Base-by-base conservation (phyloP, 2,329 filamentous ascomycete species). In the Parascedosporium putredinis region DNA sequence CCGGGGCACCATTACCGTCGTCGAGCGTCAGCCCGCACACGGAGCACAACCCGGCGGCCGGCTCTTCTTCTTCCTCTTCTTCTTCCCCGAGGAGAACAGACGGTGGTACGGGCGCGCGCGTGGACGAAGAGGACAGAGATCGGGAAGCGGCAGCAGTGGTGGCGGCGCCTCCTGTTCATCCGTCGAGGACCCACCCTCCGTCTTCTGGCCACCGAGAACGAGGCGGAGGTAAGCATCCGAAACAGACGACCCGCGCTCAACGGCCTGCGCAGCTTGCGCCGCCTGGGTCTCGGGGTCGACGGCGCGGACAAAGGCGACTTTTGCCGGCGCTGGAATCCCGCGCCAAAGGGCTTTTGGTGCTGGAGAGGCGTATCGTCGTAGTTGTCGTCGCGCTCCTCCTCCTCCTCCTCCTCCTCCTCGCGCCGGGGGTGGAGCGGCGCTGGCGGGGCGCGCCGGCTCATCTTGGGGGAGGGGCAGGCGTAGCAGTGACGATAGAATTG, bases 191-290 rank as follows among this genome's bases (percentile, higher is more conserved):
- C 47, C 47, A 6, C 14, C 33, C 4, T 18, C 49, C 18, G 49
- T 50, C 10, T 44, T 16, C 5, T 52, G 18, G 25, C 29, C 69
- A 1, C 71, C 70, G n/a, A 86, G 67, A 18, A 88, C 84, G 52
- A 88, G 73, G 52, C 74, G 78, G 23, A 86, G 73, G 57, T 88
- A 88, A 43, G 79, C 65, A 50, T 86, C 79, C 3, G 53, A 23
- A 9, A 52, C 22, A 16, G 49, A 36, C n/a, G 40, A 16, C 38
- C 45, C 33, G 27, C n/a, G n/a, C 40, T 49, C 33, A 24, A 27
- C 22, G 16, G 49, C 34, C 14, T 31, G 18, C 38, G 27, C 29
- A n/a, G 45, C 23, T 9, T 24, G 22, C 10, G 27, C 14, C 12
- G 46, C 43, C 25, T 49, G 23, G 31, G 31, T 24, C 14, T 67